Base-by-base conservation (phyloP, 164 flowering plant genomes). In the Magnolia officinalis region DNA sequence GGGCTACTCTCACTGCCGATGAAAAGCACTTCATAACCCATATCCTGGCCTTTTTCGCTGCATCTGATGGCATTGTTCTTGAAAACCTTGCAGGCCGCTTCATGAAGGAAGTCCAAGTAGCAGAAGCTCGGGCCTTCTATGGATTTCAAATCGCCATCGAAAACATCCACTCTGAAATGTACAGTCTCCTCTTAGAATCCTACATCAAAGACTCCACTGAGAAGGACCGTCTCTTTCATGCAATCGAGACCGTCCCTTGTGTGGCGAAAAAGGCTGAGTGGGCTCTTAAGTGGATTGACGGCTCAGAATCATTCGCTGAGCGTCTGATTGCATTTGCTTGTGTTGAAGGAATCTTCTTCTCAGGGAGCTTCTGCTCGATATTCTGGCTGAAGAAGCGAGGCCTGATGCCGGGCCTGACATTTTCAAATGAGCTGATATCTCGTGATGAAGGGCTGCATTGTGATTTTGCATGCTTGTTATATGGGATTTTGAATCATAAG, bases 111-210 rank as follows among this genome's bases (percentile, higher is more conserved):
- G 88, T 94, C 65, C 98, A 94, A 76, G 83, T 91, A 63, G 63
- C 97, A 2, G 97, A 92, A 79, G 98, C 95, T 0, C 84, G 98
- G 4, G 98, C 97, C 29, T 94, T 94, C 81, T 91, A 94, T 71
- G 96, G 97, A 9, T 94, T 94, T 78, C 98, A 92, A 77, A 92
- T 94, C 81, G 97, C 98, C 16, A 91, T 94, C 23, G 97, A 94
- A 76, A 94, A 94, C 82, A 94, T 94, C 78, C 98, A 94, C 79
- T 92, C 97, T 24, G 97, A 94, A 83, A 94, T 94, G 95, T 92
- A 92, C 76, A 83, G 89, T 55, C 87, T 94, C 72, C 77, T 94
- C 1, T 82, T 94, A 8, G 94, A 94, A 69, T 75, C 94, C 23
- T 92, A 92, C 76, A 87, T 92, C 66, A 88, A 86, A 71, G 96